Conservation (phyloP, 371 early-diverging fungal species). For the Rhizopus microsporus region DNA sequence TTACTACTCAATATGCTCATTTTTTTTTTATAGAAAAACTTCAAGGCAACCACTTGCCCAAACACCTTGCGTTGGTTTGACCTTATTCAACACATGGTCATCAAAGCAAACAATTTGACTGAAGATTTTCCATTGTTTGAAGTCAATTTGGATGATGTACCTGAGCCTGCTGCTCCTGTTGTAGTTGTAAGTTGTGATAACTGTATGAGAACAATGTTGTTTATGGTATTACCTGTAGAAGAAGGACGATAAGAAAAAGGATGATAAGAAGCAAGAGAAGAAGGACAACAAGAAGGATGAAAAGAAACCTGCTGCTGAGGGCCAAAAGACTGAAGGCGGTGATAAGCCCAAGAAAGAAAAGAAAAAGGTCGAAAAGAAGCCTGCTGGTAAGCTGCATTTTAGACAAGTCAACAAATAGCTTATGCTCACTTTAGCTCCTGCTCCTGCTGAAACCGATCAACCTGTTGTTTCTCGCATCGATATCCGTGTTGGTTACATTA, state of each 20-base stretch:
- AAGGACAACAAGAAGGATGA: constrained; percentile 42
- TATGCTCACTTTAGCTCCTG: constrained; percentile 25
- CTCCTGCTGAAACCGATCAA: constrained; percentile 56
- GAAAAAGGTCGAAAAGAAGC: constrained; percentile 58
- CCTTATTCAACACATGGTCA: constrained; percentile 67
- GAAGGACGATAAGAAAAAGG: constrained; percentile 27
- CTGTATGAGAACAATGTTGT: neutral
- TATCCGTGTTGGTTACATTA: constrained; percentile 90
- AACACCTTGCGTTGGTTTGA: constrained; percentile 80
- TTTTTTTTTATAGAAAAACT: constrained; percentile 33
- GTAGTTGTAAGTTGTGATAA: constrained; percentile 30
- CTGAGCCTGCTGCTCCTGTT: constrained; percentile 48
- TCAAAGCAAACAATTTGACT: constrained; percentile 44
- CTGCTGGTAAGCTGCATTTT: constrained; percentile 28
- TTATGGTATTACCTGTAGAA: constrained; percentile 13
- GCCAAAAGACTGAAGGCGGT: constrained; percentile 36
- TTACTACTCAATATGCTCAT: neutral
- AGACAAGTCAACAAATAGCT: neutral
- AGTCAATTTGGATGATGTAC: constrained; percentile 62
- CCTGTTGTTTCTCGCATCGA: constrained; percentile 83
- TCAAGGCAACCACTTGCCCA: constrained; percentile 45
- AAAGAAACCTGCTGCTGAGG: constrained; percentile 41
- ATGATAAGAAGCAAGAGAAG: constrained; percentile 22
- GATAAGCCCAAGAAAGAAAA: constrained; percentile 67
- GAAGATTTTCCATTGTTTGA: constrained; percentile 54